Evolutionary conservation across 805 yeast species (phyloP), one percentile per base, ranked within the genome.

Genomic region (Suhomyces sp.): DNA sequence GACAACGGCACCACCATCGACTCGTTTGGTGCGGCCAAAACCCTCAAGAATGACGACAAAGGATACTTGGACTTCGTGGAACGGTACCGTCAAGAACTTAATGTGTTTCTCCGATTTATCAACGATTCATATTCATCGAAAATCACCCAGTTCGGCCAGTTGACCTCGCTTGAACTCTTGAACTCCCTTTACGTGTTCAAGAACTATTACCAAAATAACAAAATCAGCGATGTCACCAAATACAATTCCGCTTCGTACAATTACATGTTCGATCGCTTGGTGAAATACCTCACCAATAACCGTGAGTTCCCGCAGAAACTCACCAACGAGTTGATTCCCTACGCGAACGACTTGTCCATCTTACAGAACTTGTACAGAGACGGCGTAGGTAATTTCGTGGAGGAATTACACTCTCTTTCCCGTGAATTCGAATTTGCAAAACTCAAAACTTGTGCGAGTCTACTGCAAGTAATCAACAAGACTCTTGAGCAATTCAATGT

Each of bases 141-240:
- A 32, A 42, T 57, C 39, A 36, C 36, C 5, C 31, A 38, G 16
- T 55, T 55, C 25, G 43, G 37, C 8, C 55, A 58, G 30, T 49
- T 58, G 31, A 51, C 60, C 4, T 29, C 54, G 4, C 29, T 45
- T 8, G 63, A 59, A 35, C 36, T 57, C 10, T 46, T 50, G 40
- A 58, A 54, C 39, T 47, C 51, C 13, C 38, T 58, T 26, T 54
- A 59, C 36, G 47, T 52, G 13, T 59, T 54, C 44, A 54, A 51
- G 33, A 48, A 51, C 25, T 40, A 33, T 30, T 50, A 47, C 32
- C 28, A 28, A 27, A 43, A 53, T 26, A 32, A 36, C 26, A 50
- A 48, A 21, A 42, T 54, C 16, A 37, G 39, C 6, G 40, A 33
- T 11, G 42, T 53, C 23, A 42, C 38, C 26, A 35, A 41, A 27